A percentile compares a stretch with the other conserved stretches of the same genome.
Conservation (phyloP, 768 basidiomycete species). For the Collybia sp. region DNA sequence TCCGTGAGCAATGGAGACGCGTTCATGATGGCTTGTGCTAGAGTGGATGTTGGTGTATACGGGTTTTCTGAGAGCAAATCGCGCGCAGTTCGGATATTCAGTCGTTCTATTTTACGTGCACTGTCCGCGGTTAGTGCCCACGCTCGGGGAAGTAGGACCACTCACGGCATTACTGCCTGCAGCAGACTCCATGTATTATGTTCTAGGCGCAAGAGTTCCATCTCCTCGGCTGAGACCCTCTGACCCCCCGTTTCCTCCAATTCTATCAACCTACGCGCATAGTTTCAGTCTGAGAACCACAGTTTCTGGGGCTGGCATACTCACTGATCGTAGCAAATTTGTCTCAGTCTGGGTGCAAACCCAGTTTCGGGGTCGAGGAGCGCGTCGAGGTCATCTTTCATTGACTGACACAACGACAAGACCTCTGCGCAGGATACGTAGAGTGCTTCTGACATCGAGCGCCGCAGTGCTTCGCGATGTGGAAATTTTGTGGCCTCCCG, state of each 20-base stretch:
- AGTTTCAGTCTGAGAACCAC: background rate
- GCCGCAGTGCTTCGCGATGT: too few relatives aligned
- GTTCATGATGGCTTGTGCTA: slow-evolving; percentile 71
- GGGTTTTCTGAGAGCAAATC: slow-evolving; percentile 66
- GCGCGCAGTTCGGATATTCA: slow-evolving; percentile 41
- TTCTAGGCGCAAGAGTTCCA: slow-evolving; percentile 66
- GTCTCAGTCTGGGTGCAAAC: slow-evolving; percentile 61
- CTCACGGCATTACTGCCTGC: slow-evolving; percentile 74
- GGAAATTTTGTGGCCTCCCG: too few relatives aligned
- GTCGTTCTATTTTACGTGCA: slow-evolving; percentile 62
- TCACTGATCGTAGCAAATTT: slow-evolving; percentile 53
- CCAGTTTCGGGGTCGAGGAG: slow-evolving; percentile 64
- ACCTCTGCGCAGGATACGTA: slow-evolving; percentile 69
- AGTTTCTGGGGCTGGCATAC: slow-evolving; percentile 13
- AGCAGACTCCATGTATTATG: slow-evolving; percentile 79
- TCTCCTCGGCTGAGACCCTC: slow-evolving; percentile 39
- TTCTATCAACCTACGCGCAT: slow-evolving; percentile 43
- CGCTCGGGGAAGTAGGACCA: slow-evolving; percentile 11
- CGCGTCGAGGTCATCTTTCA: slow-evolving; percentile 50
- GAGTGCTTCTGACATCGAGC: slow-evolving; percentile 44
- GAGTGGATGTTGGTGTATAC: slow-evolving; percentile 73
- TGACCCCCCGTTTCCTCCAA: slow-evolving; percentile 35
- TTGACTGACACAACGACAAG: slow-evolving; percentile 51
- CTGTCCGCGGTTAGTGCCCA: slow-evolving; percentile 17
- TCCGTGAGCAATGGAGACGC: slow-evolving; percentile 66